Conservation (phyloP, 2,329 filamentous ascomycete species). For the Scytalidium sp. region DNA sequence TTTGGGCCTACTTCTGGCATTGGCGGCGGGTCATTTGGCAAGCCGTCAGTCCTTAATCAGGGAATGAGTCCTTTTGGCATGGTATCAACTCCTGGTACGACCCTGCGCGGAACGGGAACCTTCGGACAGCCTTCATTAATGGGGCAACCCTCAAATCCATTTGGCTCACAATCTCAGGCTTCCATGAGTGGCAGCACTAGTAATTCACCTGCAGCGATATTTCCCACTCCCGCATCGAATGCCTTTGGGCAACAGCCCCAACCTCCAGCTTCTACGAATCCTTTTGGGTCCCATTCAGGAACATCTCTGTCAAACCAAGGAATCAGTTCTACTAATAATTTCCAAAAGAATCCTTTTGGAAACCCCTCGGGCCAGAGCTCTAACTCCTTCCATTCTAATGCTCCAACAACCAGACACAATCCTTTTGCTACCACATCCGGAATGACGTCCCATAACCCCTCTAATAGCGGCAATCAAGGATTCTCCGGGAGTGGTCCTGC, state of each 20-base stretch:
- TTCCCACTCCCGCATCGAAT: slow-evolving; percentile 34
- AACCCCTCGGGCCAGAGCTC: neutral
- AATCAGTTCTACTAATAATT: neutral
- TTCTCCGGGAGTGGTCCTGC: neutral
- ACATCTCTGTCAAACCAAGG: neutral
- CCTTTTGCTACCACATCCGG: slow-evolving; percentile 26
- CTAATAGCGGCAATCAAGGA: neutral
- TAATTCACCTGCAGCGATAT: slow-evolving; percentile 25
- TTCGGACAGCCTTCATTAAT: slow-evolving; percentile 38
- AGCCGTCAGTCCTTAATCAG: slow-evolving; percentile 34
- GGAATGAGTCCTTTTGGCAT: slow-evolving; percentile 23
- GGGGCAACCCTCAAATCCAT: slow-evolving; percentile 30
- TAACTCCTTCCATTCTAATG: slow-evolving; percentile 1
- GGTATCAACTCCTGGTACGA: slow-evolving; percentile 25
- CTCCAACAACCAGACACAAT: slow-evolving; percentile 16
- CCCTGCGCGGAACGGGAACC: slow-evolving; percentile 17
- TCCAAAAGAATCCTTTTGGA: slow-evolving; percentile 3
- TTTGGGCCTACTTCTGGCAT: slow-evolving; percentile 11
- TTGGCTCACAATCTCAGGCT: slow-evolving; percentile 35
- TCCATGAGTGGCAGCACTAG: slow-evolving; percentile 31
- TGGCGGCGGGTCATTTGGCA: slow-evolving; percentile 29
- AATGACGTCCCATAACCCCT: too few relatives aligned
- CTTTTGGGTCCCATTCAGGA: slow-evolving; percentile 4
- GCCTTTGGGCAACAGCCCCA: slow-evolving; percentile 41
- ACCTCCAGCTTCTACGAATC: slow-evolving; percentile 17